Evolutionary conservation across 192 early-diverging fungal genomes (phyloP).

Genomic region (Backusella sp.): DNA sequence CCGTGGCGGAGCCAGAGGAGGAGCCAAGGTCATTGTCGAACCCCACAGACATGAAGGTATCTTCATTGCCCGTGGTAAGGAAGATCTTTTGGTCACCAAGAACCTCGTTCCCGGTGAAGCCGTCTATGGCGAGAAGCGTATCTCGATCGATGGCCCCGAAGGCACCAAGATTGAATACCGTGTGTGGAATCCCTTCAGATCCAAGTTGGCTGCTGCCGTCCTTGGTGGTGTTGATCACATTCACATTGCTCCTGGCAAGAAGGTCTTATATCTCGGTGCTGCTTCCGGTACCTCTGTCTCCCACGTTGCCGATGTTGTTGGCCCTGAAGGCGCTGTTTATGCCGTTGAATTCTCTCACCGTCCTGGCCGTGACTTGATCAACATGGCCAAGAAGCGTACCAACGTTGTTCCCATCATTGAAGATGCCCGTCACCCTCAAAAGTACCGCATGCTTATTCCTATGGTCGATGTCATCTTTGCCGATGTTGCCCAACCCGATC

Average conservation of each 20-base stretch:
- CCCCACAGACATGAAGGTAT: conserved; percentile 95
- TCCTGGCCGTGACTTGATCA: conserved; percentile 97
- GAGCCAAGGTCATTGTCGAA: conserved; percentile 95
- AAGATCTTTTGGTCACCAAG: conserved; percentile 98
- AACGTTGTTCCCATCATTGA: conserved; percentile 99
- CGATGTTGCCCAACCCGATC: conserved; percentile 99
- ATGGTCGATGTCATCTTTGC: conserved; percentile 99
- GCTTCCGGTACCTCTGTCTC: conserved; percentile 93
- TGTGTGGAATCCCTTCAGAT: conserved; percentile 99
- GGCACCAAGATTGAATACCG: conserved; percentile 97
- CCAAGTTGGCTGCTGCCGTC: conserved; percentile 96
- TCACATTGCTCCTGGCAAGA: conserved; percentile 91
- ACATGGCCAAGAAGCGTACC: conserved; percentile 99
- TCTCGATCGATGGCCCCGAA: conserved; percentile 92
- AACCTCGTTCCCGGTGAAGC: conserved; percentile 96
- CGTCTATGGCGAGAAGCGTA: conserved; percentile 98
- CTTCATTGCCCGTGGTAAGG: conserved; percentile 97
- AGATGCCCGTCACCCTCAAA: conserved; percentile 99
- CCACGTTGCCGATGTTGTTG: conserved; percentile 97
- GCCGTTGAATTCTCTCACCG: conserved; percentile 99
- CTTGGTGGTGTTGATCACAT: conserved; percentile 96
- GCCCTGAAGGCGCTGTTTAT: conserved; percentile 94
- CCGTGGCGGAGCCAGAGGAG: conserved; percentile 78
- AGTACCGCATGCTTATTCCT: conserved; percentile 98
- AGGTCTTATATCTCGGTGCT: conserved; percentile 97